Evolutionary conservation across 306 rosid genomes (phyloP).

Genomic region (Acacia confusa): DNA sequence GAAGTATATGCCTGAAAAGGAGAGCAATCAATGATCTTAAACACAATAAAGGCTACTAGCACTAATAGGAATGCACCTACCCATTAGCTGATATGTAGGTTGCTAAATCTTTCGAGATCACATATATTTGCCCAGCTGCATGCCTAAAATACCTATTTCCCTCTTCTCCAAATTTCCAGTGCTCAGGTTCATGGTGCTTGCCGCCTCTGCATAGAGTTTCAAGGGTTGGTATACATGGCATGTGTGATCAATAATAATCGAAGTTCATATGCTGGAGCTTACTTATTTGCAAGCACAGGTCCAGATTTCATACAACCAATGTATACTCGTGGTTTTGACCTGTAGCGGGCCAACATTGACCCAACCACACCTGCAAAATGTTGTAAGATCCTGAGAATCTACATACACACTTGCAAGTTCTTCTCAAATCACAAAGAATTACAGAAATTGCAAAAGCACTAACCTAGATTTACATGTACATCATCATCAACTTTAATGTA

Average conservation of each 20-base stretch:
- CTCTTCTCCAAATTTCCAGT: slow-evolving; percentile 58
- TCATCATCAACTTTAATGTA: slow-evolving; percentile 15
- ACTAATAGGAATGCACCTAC: background rate
- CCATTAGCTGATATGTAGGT: slow-evolving; percentile 40
- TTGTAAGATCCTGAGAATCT: background rate
- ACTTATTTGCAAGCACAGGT: slow-evolving; percentile 1
- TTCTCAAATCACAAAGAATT: background rate
- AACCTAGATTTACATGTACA: slow-evolving; percentile 28
- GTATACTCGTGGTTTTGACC: background rate
- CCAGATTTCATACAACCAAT: slow-evolving; percentile 13
- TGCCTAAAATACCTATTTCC: slow-evolving; percentile 66
- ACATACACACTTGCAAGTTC: background rate
- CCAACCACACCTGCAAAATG: background rate
- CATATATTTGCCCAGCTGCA: slow-evolving; percentile 65
- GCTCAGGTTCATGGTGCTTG: slow-evolving; percentile 63
- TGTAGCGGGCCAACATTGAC: background rate
- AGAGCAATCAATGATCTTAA: background rate
- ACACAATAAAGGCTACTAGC: background rate
- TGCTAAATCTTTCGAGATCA: slow-evolving; percentile 55
- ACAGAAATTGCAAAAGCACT: background rate
- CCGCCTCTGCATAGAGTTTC: slow-evolving; percentile 28
- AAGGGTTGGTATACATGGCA: background rate
- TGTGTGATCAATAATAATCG: background rate
- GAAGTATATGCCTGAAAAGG: slow-evolving; percentile 3
- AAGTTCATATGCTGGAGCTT: background rate